Percentiles rank a stretch among this genome's conserved stretches.
Evolutionary conservation across 345 rosid genomes (phyloP).

Genomic region (Brassica cretica): DNA sequence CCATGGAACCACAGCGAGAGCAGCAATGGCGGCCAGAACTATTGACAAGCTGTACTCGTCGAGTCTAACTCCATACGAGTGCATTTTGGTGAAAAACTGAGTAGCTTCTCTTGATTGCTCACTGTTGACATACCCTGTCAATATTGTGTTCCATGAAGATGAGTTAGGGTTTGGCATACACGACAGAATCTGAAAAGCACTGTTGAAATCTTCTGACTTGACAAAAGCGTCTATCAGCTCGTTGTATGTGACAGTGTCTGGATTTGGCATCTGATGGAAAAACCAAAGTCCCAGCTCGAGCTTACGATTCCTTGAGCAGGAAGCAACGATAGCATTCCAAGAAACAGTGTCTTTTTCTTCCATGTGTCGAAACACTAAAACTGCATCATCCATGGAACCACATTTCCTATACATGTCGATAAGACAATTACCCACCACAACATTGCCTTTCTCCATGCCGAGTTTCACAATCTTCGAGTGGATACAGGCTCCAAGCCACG

Average conservation of each 20-base stretch:
- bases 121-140: slow-evolving; percentile 66
- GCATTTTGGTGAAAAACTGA: slow-evolving; percentile 59
- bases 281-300: slow-evolving; percentile 55
- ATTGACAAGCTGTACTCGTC: slow-evolving; percentile 69
- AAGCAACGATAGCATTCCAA: slow-evolving; percentile 80
- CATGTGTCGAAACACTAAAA: slow-evolving; percentile 50
- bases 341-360: slow-evolving; percentile 61
- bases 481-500: slow-evolving; percentile 48
- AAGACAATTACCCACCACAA: slow-evolving; percentile 66
- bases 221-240: slow-evolving; percentile 65
- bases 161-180: slow-evolving; percentile 62
- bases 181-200: slow-evolving; percentile 48
- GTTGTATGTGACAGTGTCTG: slow-evolving; percentile 72
- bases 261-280: slow-evolving; percentile 58
- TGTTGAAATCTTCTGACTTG: slow-evolving; percentile 55
- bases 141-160: slow-evolving; percentile 82
- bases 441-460: slow-evolving; percentile 47
- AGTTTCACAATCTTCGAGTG: slow-evolving; percentile 62
- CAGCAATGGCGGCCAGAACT: slow-evolving; percentile 61
- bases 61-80: slow-evolving; percentile 40
- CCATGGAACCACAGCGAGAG: slow-evolving; percentile 59
- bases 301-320: slow-evolving; percentile 59
- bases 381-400: slow-evolving; percentile 56
- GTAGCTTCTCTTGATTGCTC: slow-evolving; percentile 52
- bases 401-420: slow-evolving; percentile 89